These are phyloP conservation scores for Phellinidium pouzarii DNA, from an alignment of 1,284 basidiomycete species.

Conservation along the genomic window DNA sequence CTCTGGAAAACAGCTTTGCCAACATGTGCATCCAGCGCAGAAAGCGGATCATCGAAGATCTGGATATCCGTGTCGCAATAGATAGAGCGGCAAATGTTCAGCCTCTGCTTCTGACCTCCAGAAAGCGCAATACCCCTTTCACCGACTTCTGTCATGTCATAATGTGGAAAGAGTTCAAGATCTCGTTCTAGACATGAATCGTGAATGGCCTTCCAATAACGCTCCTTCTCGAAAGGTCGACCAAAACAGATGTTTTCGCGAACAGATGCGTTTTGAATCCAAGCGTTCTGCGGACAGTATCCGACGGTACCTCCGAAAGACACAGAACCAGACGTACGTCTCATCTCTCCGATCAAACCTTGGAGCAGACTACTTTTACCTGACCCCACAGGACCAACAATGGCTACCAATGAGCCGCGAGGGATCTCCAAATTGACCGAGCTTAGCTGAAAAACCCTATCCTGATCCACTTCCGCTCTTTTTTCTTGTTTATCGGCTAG, in stretches of 20 bases:
- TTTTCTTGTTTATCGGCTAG: constrained; percentile 19
- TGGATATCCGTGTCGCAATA: constrained; percentile 84
- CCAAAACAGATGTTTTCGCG: constrained; percentile 86
- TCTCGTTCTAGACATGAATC: constrained; percentile 76
- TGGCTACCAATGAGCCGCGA: constrained; percentile 67
- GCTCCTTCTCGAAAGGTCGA: constrained; percentile 67
- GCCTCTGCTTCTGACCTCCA: constrained; percentile 75
- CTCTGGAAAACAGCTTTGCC: constrained; percentile 83
- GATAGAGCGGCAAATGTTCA: constrained; percentile 77
- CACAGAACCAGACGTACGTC: constrained; percentile 52
- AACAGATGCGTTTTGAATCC: constrained; percentile 39
- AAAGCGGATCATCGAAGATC: constrained; percentile 79
- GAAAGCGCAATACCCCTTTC: constrained; percentile 68
- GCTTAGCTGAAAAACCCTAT: constrained; percentile 47
- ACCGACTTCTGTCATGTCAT: constrained; percentile 56
- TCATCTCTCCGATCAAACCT: constrained; percentile 79
- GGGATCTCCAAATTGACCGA: constrained; percentile 62
- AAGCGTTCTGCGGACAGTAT: constrained; percentile 52
- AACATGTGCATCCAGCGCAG: constrained; percentile 81
- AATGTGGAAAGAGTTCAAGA: constrained; percentile 73
- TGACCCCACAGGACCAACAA: constrained; percentile 62
- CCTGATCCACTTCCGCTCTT: constrained; percentile 29
- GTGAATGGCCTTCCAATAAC: constrained; percentile 71
- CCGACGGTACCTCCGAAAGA: constrained; percentile 54
- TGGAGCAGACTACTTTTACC: constrained; percentile 74